Conservation (phyloP, 108 stramenopile genomes). For the Cyclotella choctawhatcheeana region DNA sequence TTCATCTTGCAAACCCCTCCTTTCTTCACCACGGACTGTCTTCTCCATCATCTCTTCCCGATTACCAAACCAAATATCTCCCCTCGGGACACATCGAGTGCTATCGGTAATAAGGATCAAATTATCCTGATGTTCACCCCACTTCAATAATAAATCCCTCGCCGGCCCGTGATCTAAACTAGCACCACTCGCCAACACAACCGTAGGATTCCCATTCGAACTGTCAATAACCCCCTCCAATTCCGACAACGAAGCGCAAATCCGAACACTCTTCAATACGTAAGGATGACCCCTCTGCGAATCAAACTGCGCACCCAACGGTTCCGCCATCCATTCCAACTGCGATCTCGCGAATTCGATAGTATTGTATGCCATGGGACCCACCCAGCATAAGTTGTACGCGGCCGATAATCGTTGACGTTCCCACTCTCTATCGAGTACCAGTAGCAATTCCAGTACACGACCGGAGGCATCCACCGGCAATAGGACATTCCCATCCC, state of each 20-base stretch:
- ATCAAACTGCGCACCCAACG: slow-evolving; percentile 64
- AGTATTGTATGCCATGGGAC: slow-evolving; percentile 86
- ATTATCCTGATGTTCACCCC: slow-evolving; percentile 83
- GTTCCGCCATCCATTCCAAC: slow-evolving; percentile 87
- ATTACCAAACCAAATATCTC: slow-evolving; percentile 40
- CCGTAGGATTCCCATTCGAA: slow-evolving; percentile 67
- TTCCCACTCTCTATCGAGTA: slow-evolving; percentile 88
- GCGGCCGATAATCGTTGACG: slow-evolving; percentile 65
- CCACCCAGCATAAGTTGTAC: slow-evolving; percentile 92
- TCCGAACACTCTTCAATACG: slow-evolving; percentile 55
- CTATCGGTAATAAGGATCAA: slow-evolving; percentile 84
- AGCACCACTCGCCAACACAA: slow-evolving; percentile 79
- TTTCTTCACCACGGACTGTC: slow-evolving; percentile 9
- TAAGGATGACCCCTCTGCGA: slow-evolving; percentile 68
- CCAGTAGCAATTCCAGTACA: slow-evolving; percentile 84
- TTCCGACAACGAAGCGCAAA: slow-evolving; percentile 64
- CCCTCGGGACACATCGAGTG: slow-evolving; percentile 59
- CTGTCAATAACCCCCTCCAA: slow-evolving; percentile 55
- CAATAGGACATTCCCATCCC: slow-evolving; percentile 92
- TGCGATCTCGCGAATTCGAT: slow-evolving; percentile 88
- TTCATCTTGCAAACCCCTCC: slow-evolving; percentile 12
- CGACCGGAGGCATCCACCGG: slow-evolving; percentile 92
- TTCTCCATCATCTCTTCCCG: slow-evolving; percentile 11
- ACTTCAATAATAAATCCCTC: slow-evolving; percentile 77
- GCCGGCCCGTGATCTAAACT: slow-evolving; percentile 82